These are phyloP conservation scores for Dicorynia guianensis DNA, from an alignment of 306 rosid species.

Conservation along the genomic window DNA sequence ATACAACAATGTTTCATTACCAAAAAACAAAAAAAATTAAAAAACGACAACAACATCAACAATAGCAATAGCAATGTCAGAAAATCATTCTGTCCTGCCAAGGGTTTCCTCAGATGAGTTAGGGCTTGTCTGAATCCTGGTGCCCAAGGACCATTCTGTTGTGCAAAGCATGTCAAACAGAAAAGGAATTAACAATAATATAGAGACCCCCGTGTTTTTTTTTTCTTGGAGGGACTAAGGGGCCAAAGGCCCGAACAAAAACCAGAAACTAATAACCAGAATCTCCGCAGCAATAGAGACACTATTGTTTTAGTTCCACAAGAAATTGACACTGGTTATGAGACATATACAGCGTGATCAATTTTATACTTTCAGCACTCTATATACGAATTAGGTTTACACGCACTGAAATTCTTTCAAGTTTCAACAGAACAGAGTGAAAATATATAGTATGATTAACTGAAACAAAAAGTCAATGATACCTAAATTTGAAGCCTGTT, in stretches of 20 bases:
- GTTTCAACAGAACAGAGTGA: too few relatives aligned
- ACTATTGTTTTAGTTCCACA: background rate
- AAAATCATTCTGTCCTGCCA: too few relatives aligned
- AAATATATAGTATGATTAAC: background rate
- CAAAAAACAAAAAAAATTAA: too few relatives aligned
- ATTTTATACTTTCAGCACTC: background rate
- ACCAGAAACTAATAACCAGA: too few relatives aligned
- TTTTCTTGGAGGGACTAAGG: too few relatives aligned
- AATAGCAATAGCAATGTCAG: too few relatives aligned
- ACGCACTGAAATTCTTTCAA: constrained; percentile 2
- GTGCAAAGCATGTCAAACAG: background rate
- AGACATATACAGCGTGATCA: background rate
- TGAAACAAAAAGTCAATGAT: background rate
- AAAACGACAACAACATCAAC: too few relatives aligned
- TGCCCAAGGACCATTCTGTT: background rate
- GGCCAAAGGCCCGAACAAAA: too few relatives aligned
- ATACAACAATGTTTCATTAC: too few relatives aligned
- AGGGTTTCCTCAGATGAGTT: background rate
- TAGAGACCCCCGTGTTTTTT: background rate
- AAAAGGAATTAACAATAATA: background rate
- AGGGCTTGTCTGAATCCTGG: background rate
- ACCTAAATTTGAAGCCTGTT: constrained; percentile 1
- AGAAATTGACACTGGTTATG: background rate
- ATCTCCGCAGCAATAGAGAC: too few relatives aligned
- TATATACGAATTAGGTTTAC: background rate